Conservation (phyloP, 1,284 basidiomycete species). For the Omphalotus olearius region DNA sequence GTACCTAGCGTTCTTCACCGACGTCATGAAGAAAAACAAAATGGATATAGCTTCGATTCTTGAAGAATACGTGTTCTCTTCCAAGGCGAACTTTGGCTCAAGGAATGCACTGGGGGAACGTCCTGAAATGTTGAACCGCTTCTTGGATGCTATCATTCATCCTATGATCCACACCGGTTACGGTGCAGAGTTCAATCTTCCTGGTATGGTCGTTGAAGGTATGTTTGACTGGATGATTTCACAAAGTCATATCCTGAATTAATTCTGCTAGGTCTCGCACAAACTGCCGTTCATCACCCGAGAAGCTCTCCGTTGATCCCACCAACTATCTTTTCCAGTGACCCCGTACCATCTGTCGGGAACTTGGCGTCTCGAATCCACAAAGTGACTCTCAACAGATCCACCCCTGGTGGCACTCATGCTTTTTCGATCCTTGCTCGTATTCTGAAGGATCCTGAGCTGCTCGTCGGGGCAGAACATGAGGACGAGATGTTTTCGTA, state of each 20-base stretch:
- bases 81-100: constrained; percentile 40
- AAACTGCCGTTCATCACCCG: constrained; percentile 34
- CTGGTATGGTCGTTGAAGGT: constrained; percentile 66
- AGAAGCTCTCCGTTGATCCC: constrained; percentile 22
- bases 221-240: constrained; percentile 1
- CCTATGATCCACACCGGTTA: constrained; percentile 64
- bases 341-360: constrained; percentile 9
- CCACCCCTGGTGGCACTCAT: constrained; percentile 19
- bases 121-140: constrained; percentile 58
- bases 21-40: constrained; percentile 30
- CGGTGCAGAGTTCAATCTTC: constrained; percentile 59
- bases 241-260: no score
- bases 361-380: constrained; percentile 7
- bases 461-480: constrained; percentile 23
- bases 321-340: constrained; percentile 12
- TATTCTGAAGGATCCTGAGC: constrained; percentile 37
- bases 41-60: constrained; percentile 38
- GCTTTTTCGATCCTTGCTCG: constrained; percentile 44
- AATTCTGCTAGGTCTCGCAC: constrained; percentile 35
- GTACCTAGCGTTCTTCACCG: constrained; percentile 55
- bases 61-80: constrained; percentile 57
- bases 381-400: constrained; percentile 17
- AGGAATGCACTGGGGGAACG: constrained; percentile 22
- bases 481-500: constrained; percentile 21
- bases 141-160: constrained; percentile 57